A percentile compares a stretch with the other conserved stretches of the same genome.
phyloP scores from a whole-genome alignment of 305 asterid genomes.

The Nicotiana rustica region DNA sequence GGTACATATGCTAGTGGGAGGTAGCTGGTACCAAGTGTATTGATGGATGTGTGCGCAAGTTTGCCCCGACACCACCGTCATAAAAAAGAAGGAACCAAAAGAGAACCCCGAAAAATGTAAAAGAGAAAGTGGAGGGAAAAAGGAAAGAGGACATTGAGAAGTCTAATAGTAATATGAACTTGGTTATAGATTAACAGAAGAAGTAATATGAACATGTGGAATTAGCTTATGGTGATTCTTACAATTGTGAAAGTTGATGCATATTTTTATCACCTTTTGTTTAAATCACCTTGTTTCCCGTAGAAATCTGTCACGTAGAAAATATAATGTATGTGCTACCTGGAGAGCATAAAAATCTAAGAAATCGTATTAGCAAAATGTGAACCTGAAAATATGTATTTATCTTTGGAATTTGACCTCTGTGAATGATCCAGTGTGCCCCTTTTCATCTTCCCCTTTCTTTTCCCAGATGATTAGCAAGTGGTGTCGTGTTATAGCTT shows the following conservation, averaged over 20 bases:
- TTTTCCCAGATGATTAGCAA: neutral
- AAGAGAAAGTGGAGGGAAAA: neutral
- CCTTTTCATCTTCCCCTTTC: conserved; percentile 12
- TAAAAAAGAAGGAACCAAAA: no score
- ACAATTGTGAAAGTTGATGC: neutral
- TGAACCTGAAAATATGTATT: neutral
- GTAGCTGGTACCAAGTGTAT: no score
- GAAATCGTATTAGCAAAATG: neutral
- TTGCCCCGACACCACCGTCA: no score
- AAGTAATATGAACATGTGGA: neutral
- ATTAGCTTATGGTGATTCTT: neutral
- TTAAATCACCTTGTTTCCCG: neutral
- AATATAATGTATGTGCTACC: neutral
- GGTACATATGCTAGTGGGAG: no score
- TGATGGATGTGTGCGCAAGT: no score
- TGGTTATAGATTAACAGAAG: neutral
- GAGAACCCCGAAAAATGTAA: neutral
- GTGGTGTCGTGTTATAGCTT: neutral
- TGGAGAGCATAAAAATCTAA: neutral
- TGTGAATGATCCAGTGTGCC: neutral
- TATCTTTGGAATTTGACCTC: neutral
- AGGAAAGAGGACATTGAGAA: neutral
- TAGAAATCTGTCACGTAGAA: neutral
- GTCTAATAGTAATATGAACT: neutral
- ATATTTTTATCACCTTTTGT: neutral